A percentile compares a stretch with the other conserved stretches of the same genome.
These are phyloP conservation scores for Pleurotus pulmonarius DNA, from an alignment of 768 basidiomycete genomes.

Conservation along the genomic window DNA sequence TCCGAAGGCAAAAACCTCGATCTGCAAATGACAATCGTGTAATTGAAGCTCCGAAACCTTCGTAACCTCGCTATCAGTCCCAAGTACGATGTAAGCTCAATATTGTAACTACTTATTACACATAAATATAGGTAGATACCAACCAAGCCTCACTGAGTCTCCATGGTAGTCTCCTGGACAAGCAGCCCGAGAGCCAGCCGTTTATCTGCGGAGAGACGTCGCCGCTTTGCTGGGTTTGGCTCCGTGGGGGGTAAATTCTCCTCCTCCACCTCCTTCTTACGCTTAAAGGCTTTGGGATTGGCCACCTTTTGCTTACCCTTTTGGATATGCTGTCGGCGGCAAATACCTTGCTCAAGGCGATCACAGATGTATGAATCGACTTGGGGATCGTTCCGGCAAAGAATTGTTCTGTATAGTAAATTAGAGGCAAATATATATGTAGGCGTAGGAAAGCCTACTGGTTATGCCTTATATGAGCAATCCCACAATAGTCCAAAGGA, in stretches of 20 bases:
- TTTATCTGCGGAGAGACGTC: not conserved
- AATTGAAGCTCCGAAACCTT: no score
- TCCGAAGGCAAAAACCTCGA: no score
- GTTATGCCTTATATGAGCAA: constrained; percentile 3
- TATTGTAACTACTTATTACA: no score
- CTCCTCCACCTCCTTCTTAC: not conserved
- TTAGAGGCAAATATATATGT: not conserved
- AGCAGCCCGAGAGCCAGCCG: not conserved
- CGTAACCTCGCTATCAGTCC: no score
- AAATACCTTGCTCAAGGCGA: not conserved
- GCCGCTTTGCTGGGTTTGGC: not conserved
- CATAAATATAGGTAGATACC: no score
- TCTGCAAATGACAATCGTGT: no score
- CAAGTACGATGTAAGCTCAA: no score
- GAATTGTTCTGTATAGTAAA: not conserved
- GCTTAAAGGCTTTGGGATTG: not conserved
- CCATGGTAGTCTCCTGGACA: not conserved
- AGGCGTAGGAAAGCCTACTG: not conserved
- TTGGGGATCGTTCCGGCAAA: not conserved
- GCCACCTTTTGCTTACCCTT: not conserved
- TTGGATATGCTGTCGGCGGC: not conserved
- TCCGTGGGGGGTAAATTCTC: not conserved
- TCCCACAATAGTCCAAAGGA: constrained; percentile 9
- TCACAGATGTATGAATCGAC: not conserved
- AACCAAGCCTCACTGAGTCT: no score